Evolutionary conservation across 1,284 basidiomycete genomes (phyloP).

Genomic region (Cryptococcus floricola): DNA sequence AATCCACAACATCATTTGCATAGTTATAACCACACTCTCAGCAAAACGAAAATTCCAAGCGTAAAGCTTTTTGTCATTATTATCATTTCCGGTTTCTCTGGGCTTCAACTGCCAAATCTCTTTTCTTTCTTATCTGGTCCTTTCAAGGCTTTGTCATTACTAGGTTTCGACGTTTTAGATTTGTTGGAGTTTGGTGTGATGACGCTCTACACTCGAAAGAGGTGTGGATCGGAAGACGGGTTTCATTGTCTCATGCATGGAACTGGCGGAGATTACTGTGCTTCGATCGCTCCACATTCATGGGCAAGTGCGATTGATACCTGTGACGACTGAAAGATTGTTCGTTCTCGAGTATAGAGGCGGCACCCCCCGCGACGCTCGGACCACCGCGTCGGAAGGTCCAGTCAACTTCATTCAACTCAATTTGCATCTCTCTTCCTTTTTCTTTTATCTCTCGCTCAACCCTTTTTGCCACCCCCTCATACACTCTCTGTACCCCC

Average conservation of each 20-base stretch:
- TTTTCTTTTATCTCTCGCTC: neutral
- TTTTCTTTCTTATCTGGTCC: neutral
- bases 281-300: neutral
- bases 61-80: conserved; percentile 6
- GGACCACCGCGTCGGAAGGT: too few relatives aligned
- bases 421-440: too few relatives aligned
- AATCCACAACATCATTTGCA: conserved; percentile 16
- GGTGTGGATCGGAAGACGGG: conserved; percentile 6
- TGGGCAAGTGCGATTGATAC: neutral
- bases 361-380: too few relatives aligned
- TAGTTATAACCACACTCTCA: conserved; percentile 7
- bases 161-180: neutral
- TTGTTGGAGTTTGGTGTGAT: conserved; percentile 1
- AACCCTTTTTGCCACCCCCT: neutral
- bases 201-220: too few relatives aligned
- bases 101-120: conserved; percentile 30
- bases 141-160: conserved; percentile 1
- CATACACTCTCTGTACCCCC: neutral
- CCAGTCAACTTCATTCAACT: too few relatives aligned
- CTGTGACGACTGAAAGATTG: too few relatives aligned
- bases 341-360: too few relatives aligned
- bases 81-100: conserved; percentile 7
- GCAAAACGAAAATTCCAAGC: neutral
- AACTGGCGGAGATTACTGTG: conserved; percentile 16
- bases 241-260: conserved; percentile 19